Percentiles rank a stretch among this genome's conserved stretches.
Conservation (phyloP, 1,284 basidiomycete genomes). For the Vanrija sp. region DNA sequence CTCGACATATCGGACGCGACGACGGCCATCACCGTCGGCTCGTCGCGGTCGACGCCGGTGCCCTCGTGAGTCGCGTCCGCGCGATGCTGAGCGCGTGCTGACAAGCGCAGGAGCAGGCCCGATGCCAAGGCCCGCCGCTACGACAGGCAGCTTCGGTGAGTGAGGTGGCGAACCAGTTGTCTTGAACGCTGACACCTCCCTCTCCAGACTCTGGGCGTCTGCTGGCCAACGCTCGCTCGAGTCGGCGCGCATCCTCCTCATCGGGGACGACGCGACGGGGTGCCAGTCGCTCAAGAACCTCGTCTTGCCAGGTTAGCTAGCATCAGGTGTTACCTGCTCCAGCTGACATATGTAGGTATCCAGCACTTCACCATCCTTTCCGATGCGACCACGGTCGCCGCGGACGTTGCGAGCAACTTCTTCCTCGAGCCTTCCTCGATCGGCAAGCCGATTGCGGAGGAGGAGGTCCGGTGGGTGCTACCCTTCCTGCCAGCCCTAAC, state of each 20-base stretch:
- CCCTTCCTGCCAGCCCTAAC: neutral
- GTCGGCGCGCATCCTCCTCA: constrained; percentile 71
- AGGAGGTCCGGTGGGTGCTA: constrained; percentile 60
- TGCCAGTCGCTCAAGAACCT: constrained; percentile 90
- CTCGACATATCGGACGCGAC: constrained; percentile 38
- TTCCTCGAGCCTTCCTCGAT: constrained; percentile 77
- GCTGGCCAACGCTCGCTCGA: constrained; percentile 91
- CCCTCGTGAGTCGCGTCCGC: constrained; percentile 4
- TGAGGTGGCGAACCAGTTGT: neutral
- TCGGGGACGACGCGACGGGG: constrained; percentile 74
- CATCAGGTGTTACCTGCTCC: too few species aligned
- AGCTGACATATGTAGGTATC: constrained; percentile 55
- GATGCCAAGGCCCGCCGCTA: constrained; percentile 84
- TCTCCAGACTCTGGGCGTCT: constrained; percentile 80
- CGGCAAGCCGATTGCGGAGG: constrained; percentile 72
- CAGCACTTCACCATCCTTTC: constrained; percentile 88
- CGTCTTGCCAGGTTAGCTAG: constrained; percentile 73
- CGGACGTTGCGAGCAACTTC: constrained; percentile 93
- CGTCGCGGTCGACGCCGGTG: constrained; percentile 14
- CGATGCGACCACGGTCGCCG: constrained; percentile 57
- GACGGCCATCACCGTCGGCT: constrained; percentile 9
- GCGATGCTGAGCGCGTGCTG: neutral
- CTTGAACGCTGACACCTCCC: neutral
- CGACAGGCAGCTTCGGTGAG: constrained; percentile 83
- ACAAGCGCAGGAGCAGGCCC: constrained; percentile 53